Base-by-base conservation (phyloP, 257 asterid genomes). In the Euphrasia confusa region DNA sequence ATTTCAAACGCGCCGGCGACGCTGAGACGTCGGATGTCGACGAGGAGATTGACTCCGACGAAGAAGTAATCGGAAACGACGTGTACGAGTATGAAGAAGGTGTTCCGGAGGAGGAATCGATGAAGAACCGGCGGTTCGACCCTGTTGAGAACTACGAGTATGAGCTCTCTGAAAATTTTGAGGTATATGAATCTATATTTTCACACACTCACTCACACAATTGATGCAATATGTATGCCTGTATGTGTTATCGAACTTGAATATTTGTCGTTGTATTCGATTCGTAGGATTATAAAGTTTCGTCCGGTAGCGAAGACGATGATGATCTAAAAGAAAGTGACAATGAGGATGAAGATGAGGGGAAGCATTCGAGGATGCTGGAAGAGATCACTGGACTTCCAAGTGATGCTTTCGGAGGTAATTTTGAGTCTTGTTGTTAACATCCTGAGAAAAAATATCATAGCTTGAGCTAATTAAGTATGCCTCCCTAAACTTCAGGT, bases 81-180 rank as follows among this genome's bases (percentile, higher is more conserved):
- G 55, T 83, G n/a, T 92, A 86, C 61, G 99, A 89, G 44, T 89
- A 84, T 11, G 97, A 87, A 66, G 97, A 89, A 79, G 87, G 39
- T 2, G 21, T 81, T 35, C 76, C 99, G 2, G 86, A 84, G 79
- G 99, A 92, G 78, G 99, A 92, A 60, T 71, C 85, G 1, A 81
- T 26, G 72, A 89, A 82, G 80, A 92, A 89, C 56, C 73, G 53
- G 73, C 84, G 97, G 12, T 92, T 77, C 45, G 99, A 89, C 53
- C 69, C 84, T 15, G 94, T 92, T 60, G 91, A 84, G 1, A 92
- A 92, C 66, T 85, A 71, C 5, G 77, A 89, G 66, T 89, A 68
- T 27, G 93, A 89, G 79, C 93, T 89, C 61, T 91, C 96, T 60
- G 78, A 81, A 24, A 77, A 84, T 50, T 89, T 86, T 74, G 76